Conservation (phyloP, 257 asterid species). For the Coffea eugenioides region DNA sequence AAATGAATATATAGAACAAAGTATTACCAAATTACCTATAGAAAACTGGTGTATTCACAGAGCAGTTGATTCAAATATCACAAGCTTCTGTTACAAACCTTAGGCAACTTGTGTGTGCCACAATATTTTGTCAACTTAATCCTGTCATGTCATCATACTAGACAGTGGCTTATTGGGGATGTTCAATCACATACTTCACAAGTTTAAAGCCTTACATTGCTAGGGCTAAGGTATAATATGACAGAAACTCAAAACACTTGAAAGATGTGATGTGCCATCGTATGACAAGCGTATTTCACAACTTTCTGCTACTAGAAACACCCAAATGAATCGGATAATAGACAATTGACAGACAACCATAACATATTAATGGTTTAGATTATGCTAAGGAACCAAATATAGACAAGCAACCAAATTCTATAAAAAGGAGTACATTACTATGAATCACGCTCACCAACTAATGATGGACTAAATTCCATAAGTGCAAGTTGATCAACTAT, state of each 20-base stretch:
- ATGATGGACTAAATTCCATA: not conserved
- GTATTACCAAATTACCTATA: not conserved
- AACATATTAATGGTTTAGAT: too few species aligned
- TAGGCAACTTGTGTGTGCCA: not conserved
- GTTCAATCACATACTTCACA: not conserved
- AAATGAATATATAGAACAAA: not conserved
- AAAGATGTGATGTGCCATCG: not conserved
- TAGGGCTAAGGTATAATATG: not conserved
- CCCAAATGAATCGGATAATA: not conserved
- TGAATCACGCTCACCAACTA: not conserved
- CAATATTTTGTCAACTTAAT: not conserved
- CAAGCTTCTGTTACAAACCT: not conserved
- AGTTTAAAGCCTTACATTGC: not conserved
- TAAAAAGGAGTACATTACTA: not conserved
- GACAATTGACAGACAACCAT: not conserved
- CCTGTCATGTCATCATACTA: not conserved
- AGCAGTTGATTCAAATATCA: not conserved
- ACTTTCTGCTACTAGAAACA: not conserved
- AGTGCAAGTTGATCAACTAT: not conserved
- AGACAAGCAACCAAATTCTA: not conserved
- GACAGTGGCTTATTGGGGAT: not conserved
- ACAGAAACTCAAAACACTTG: not conserved
- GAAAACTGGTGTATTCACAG: not conserved
- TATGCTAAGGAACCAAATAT: not conserved
- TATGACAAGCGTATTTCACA: not conserved